Conservation (phyloP, 768 basidiomycete species). For the Agrocybe praecox region DNA sequence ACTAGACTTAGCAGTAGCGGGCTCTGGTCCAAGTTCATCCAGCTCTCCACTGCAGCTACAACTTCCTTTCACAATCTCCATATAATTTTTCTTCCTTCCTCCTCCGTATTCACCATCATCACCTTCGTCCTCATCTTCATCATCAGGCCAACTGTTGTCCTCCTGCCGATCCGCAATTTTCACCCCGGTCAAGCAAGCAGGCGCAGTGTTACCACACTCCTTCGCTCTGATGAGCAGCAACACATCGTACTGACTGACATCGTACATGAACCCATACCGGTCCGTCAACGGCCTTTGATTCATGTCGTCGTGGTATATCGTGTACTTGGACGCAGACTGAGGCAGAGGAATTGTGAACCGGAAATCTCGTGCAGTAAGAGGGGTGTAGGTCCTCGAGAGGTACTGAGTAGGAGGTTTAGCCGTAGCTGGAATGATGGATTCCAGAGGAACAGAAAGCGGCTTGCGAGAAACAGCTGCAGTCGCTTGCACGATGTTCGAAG, state of each 20-base stretch:
- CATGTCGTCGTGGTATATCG: slow-evolving; percentile 54
- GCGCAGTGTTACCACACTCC: slow-evolving; percentile 74
- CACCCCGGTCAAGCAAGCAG: slow-evolving; percentile 84
- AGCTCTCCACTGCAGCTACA: slow-evolving; percentile 45
- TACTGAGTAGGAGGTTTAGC: slow-evolving; percentile 87
- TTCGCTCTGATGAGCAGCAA: slow-evolving; percentile 73
- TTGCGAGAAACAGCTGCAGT: slow-evolving; percentile 27
- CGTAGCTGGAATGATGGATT: slow-evolving; percentile 80
- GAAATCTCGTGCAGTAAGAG: slow-evolving; percentile 75
- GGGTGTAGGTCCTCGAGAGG: slow-evolving; percentile 72
- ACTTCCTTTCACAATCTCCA: slow-evolving; percentile 49
- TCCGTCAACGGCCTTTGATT: slow-evolving; percentile 72
- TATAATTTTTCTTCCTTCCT: slow-evolving; percentile 26
- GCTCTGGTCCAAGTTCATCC: slow-evolving; percentile 16
- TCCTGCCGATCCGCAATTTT: slow-evolving; percentile 86
- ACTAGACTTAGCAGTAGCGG: slow-evolving; percentile 14
- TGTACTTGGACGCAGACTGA: slow-evolving; percentile 48
- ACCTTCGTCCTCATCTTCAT: slow-evolving; percentile 40
- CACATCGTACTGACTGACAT: slow-evolving; percentile 80
- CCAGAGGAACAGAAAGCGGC: slow-evolving; percentile 62
- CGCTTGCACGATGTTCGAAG: slow-evolving; percentile 10
- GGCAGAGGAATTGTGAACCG: slow-evolving; percentile 66
- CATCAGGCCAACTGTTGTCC: slow-evolving; percentile 76
- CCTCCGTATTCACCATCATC: background rate
- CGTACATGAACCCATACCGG: slow-evolving; percentile 90